A percentile compares a stretch with the other conserved stretches of the same genome.
Evolutionary conservation across 2,329 filamentous ascomycete genomes (phyloP).

Genomic region (Anisogramma anomala): DNA sequence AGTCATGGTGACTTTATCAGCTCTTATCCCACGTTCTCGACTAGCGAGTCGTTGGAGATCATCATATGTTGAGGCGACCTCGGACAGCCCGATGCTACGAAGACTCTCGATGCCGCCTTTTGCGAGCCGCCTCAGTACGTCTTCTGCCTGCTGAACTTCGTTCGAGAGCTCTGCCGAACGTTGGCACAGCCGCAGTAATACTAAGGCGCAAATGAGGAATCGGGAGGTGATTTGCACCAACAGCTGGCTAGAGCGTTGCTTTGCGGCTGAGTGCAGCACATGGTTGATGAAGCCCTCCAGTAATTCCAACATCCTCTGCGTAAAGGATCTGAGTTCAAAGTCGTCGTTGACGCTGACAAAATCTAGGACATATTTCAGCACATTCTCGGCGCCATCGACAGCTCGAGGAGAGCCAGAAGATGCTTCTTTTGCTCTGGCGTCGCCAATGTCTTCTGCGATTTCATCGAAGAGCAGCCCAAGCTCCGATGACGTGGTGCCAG

Average conservation of each 20-base stretch:
- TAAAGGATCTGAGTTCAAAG: conserved; percentile 29
- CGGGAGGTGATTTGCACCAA: conserved; percentile 28
- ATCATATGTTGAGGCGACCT: conserved; percentile 35
- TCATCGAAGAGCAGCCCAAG: conserved; percentile 51
- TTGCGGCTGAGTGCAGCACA: conserved; percentile 1
- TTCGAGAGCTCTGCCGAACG: conserved; percentile 20
- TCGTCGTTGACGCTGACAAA: conserved; percentile 29
- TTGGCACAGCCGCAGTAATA: conserved; percentile 33
- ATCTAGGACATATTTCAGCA: conserved; percentile 36
- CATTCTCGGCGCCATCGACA: conserved; percentile 26
- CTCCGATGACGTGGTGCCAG: conserved; percentile 48
- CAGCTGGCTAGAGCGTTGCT: conserved; percentile 19
- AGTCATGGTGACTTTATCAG: conserved; percentile 33
- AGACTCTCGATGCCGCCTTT: conserved; percentile 29
- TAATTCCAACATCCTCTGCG: conserved; percentile 32
- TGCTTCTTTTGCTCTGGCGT: conserved; percentile 14
- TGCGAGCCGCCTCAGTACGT: conserved; percentile 33
- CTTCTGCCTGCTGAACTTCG: conserved; percentile 36
- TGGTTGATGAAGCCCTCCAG: conserved; percentile 18
- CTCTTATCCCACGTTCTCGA: conserved; percentile 41
- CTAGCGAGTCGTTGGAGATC: conserved; percentile 33
- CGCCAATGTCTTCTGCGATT: conserved; percentile 35
- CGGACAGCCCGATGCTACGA: conserved; percentile 29
- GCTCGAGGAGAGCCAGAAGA: conserved; percentile 11
- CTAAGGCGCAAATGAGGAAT: conserved; percentile 27